These are phyloP conservation scores for Thelephora aurantiotincta DNA, from an alignment of 768 basidiomycete genomes.

Conservation along the genomic window DNA sequence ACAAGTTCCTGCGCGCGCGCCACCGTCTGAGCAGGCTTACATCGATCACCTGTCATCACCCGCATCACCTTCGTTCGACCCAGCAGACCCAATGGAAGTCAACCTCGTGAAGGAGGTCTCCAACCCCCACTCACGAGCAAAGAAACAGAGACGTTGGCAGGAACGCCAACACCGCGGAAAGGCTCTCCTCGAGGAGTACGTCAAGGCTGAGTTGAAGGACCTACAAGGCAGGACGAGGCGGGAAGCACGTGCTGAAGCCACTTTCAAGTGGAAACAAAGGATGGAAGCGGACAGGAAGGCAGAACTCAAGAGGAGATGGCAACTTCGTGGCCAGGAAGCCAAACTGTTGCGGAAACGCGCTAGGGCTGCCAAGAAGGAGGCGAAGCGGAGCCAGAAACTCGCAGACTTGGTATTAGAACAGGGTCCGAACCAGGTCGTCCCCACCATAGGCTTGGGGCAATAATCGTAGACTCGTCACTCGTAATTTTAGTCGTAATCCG, in stretches of 20 bases:
- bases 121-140: conserved; percentile 73
- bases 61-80: conserved; percentile 28
- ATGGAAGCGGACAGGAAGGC: conserved; percentile 43
- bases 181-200: conserved; percentile 36
- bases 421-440: conserved; percentile 18
- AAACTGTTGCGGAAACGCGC: conserved; percentile 10
- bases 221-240: conserved; percentile 44
- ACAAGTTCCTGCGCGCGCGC: conserved; percentile 11
- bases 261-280: conserved; percentile 55
- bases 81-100: conserved; percentile 46
- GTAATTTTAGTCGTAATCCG: no score
- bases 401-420: conserved; percentile 16
- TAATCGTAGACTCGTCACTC: no score
- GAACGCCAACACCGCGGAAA: conserved; percentile 32
- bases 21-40: conserved; percentile 30
- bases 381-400: conserved; percentile 15
- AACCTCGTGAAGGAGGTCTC: conserved; percentile 57
- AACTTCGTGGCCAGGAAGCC: conserved; percentile 21
- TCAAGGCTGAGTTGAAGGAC: conserved; percentile 30
- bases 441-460: conserved; percentile 3
- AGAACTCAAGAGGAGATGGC: conserved; percentile 44
- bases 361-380: conserved; percentile 17
- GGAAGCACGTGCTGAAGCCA: conserved; percentile 61
- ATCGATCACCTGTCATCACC: conserved; percentile 37
- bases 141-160: conserved; percentile 71